Evolutionary conservation across 164 flowering plant genomes (phyloP).

Genomic region (Kingdonia uniflora): DNA sequence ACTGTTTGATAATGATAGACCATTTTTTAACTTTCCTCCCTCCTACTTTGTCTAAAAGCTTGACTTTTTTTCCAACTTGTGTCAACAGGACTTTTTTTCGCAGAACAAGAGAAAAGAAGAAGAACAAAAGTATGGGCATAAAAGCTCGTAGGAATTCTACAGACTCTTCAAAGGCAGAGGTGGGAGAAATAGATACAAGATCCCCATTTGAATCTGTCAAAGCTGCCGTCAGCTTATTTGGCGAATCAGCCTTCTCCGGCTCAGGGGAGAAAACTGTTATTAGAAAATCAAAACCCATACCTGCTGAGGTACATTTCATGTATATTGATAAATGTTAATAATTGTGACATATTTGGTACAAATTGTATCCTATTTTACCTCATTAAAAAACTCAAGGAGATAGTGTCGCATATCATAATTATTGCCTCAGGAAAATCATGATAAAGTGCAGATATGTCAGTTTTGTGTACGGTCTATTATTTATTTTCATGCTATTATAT

Average conservation of each 20-base stretch:
- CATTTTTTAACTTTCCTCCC: too few species aligned
- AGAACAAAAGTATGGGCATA: constrained; percentile 32
- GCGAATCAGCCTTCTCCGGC: constrained; percentile 73
- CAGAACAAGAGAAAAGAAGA: background rate
- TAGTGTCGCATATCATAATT: too few species aligned
- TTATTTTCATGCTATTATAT: too few species aligned
- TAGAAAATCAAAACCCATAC: constrained; percentile 53
- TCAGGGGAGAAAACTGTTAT: constrained; percentile 54
- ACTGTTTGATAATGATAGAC: too few species aligned
- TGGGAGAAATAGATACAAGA: constrained; percentile 96
- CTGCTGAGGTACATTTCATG: constrained; percentile 49
- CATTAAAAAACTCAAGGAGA: too few species aligned
- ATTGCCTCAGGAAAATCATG: too few species aligned
- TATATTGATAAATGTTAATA: background rate
- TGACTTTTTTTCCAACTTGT: background rate
- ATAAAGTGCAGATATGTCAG: too few species aligned
- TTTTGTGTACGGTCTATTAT: too few species aligned
- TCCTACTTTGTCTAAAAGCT: background rate
- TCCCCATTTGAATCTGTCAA: constrained; percentile 96
- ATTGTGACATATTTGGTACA: too few species aligned
- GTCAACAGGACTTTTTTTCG: constrained; percentile 10
- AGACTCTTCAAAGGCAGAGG: constrained; percentile 53
- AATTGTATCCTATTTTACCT: too few species aligned
- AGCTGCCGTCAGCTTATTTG: constrained; percentile 88
- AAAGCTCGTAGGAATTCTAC: constrained; percentile 32